Evolutionary conservation across 176 grass and related monocot genomes (phyloP).

Genomic region (Bothriochloa decipiens): DNA sequence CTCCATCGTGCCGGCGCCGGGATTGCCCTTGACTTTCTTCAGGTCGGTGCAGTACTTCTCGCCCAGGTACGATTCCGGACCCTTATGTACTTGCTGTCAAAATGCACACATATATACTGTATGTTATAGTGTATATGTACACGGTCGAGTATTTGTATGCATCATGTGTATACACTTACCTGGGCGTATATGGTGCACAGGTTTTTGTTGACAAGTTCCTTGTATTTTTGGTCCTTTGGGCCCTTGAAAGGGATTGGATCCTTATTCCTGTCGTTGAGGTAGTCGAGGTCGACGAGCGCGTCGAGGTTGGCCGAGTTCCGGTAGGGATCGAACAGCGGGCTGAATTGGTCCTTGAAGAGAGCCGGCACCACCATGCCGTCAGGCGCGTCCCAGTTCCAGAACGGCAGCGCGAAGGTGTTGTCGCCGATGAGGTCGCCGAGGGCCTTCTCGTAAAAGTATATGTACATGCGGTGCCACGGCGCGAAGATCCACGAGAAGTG

Average conservation of each 20-base stretch:
- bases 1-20: neutral
- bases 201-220: neutral
- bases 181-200: neutral
- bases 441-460: constrained; percentile 68
- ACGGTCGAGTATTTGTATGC: too few species aligned
- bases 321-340: neutral
- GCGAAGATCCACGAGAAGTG: constrained; percentile 66
- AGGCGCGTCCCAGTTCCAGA: constrained; percentile 74
- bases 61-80: neutral
- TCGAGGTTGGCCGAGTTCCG: neutral
- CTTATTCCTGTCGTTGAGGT: neutral
- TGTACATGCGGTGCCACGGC: constrained; percentile 73
- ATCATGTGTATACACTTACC: too few species aligned
- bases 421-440: constrained; percentile 56
- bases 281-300: neutral
- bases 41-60: neutral
- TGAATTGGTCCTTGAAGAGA: constrained; percentile 2
- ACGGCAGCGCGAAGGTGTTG: constrained; percentile 56
- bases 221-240: neutral
- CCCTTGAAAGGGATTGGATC: neutral
- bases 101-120: neutral
- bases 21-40: too few species aligned
- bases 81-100: neutral
- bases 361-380: constrained; percentile 52
- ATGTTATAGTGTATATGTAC: too few species aligned